Evolutionary conservation across 441 rosid genomes (phyloP).

Genomic region (Populus trichocarpa): DNA sequence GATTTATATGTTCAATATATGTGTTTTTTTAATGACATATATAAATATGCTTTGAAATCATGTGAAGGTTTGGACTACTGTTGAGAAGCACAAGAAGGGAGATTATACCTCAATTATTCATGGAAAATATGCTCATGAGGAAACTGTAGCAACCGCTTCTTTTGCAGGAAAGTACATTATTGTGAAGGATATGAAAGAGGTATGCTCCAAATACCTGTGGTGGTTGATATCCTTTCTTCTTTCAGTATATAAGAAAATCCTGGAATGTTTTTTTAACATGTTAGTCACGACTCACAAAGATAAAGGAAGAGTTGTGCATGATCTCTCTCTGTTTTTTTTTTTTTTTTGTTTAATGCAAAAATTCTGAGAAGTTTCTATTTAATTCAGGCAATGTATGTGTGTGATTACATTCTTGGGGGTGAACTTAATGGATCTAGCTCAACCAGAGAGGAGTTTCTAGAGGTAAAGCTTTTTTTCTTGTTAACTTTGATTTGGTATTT

Average conservation of each 20-base stretch:
- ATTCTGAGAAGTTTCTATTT: conserved; percentile 14
- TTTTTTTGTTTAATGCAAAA: not conserved
- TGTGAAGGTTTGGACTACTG: conserved; percentile 79
- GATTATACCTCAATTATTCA: conserved; percentile 94
- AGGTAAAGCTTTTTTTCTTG: conserved; percentile 40
- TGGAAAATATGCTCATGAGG: conserved; percentile 91
- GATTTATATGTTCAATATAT: not conserved
- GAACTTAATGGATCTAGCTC: conserved; percentile 87
- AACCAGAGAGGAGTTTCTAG: conserved; percentile 80
- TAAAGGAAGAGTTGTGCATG: not conserved
- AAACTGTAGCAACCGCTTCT: conserved; percentile 91
- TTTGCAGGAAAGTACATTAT: conserved; percentile 79
- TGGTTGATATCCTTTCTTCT: not conserved
- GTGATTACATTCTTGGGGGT: conserved; percentile 95
- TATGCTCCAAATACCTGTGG: conserved; percentile 20
- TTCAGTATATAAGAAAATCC: not conserved
- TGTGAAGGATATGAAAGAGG: conserved; percentile 89
- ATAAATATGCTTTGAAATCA: conserved; percentile 12
- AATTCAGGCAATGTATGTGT: conserved; percentile 78
- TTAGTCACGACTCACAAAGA: not conserved
- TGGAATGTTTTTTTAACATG: not conserved
- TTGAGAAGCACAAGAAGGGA: conserved; percentile 94
- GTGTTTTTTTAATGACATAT: not conserved
- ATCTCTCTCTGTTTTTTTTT: not conserved
- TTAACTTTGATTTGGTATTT: not conserved